Base-by-base conservation (phyloP, 1,284 basidiomycete genomes). In the Calocybe gambosa region DNA sequence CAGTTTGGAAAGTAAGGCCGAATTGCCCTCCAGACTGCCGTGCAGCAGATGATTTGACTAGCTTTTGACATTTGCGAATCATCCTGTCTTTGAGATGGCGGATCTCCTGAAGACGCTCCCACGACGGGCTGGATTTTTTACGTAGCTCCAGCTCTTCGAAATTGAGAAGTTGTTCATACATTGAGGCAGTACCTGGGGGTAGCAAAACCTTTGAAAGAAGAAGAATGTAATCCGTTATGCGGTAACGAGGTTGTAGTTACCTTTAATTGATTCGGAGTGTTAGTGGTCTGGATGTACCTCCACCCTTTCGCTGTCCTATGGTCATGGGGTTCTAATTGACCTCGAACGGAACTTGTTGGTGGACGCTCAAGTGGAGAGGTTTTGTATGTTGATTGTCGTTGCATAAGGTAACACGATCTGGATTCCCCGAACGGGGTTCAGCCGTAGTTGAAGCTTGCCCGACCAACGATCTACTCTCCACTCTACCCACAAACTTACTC, bases 21-120 rank as follows among this genome's bases (percentile, higher is more conserved):
- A 34, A 62, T 4, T 59, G 57, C 21, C 67, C 65, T 2, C 60
- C 67, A 49, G 46, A 65, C 60, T 64, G 64, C 60, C 64, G 65
- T 56, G 60, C 60, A 35, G 64, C 56, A 10, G 68, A 64, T 41
- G 61, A 57, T 52, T 63, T 69, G 54, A 75, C 61, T 39, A 85
- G 65, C 50, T 78, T 75, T 53, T 79, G 78, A 60, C 81, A 85
- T 56, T 86, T 86, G 62, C 82, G 80, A 51, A 85, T 77, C 82
- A 87, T 85, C 43, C 84, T 74, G 59, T 86, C 85, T 65, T 86
- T 86, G 55, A 87, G 71, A 55, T 78, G 82, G 15, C 83, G 82
- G 42, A 87, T 82, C 57, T 84, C 73, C 50, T 85, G 67, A 55
- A 87, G 73, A 49, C 75, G 75, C 43, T 80, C 75, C 80, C 80